Conservation (phyloP, 306 rosid species). For the Carpinus fangiana region DNA sequence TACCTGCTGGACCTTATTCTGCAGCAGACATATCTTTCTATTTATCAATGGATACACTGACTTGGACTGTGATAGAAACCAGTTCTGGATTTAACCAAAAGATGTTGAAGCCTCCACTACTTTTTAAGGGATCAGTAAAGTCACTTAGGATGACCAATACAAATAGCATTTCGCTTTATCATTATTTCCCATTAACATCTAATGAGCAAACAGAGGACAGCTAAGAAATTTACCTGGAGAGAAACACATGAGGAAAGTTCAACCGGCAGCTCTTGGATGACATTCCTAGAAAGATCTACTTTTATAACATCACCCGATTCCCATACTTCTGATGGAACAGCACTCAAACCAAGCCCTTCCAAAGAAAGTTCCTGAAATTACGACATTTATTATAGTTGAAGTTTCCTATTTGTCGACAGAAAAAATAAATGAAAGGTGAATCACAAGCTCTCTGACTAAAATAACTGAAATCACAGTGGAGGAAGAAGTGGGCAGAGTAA, state of each 20-base stretch:
- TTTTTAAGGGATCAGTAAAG: background rate
- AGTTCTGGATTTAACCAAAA: background rate
- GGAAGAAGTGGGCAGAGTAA: background rate
- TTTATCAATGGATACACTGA: background rate
- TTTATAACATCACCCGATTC: constrained; percentile 66
- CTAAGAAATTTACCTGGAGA: background rate
- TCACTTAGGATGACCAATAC: background rate
- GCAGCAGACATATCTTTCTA: background rate
- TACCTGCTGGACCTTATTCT: background rate
- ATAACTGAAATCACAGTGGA: background rate
- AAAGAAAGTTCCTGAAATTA: constrained; percentile 76
- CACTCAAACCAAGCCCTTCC: constrained; percentile 72
- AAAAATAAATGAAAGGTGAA: constrained; percentile 20
- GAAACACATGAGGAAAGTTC: constrained; percentile 78
- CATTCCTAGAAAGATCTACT: constrained; percentile 76
- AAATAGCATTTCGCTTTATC: background rate
- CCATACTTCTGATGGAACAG: constrained; percentile 85
- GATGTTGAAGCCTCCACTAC: background rate
- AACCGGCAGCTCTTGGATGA: constrained; percentile 78
- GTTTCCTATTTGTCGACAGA: background rate
- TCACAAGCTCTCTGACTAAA: constrained; percentile 8
- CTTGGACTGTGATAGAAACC: background rate
- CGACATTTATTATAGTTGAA: constrained; percentile 12
- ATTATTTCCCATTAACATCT: background rate
- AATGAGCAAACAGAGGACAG: background rate